Percentiles rank a stretch among this genome's conserved stretches.
Conservation (phyloP, 768 basidiomycete species). For the Tubosaeta sp. region DNA sequence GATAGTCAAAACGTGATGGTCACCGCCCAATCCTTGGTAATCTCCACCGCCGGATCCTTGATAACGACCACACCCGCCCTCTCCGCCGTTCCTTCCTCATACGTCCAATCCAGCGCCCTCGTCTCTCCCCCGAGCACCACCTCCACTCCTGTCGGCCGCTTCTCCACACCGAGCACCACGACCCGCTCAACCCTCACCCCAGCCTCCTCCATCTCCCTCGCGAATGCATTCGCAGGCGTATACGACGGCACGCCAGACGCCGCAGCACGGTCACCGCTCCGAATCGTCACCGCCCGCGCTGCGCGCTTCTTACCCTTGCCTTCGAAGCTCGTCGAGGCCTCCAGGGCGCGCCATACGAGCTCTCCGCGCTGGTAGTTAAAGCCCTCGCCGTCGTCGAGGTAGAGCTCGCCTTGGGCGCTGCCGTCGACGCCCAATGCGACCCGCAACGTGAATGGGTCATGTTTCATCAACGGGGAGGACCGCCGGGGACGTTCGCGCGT, state of each 20-base stretch:
- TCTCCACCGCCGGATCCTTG: conserved; percentile 63
- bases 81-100: conserved; percentile 51
- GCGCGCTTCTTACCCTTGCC: not conserved
- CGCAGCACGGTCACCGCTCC: conserved; percentile 56
- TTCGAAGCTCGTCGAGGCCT: conserved; percentile 42
- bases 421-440: conserved; percentile 64
- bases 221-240: conserved; percentile 61
- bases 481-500: conserved; percentile 86
- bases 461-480: conserved; percentile 81
- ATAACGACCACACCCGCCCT: conserved; percentile 66
- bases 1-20: conserved; percentile 27
- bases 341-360: conserved; percentile 79
- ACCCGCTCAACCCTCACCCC: conserved; percentile 78
- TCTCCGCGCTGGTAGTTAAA: conserved; percentile 74
- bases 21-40: conserved; percentile 66
- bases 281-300: conserved; percentile 40
- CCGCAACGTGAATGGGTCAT: conserved; percentile 89
- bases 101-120: conserved; percentile 63
- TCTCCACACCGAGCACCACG: conserved; percentile 67
- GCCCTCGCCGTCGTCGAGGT: conserved; percentile 90
- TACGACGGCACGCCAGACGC: conserved; percentile 49
- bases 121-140: conserved; percentile 39
- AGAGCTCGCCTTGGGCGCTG: conserved; percentile 76
- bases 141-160: conserved; percentile 51
- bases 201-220: conserved; percentile 47